Base-by-base conservation (phyloP, 257 asterid species). In the Galeopsis tetrahit region DNA sequence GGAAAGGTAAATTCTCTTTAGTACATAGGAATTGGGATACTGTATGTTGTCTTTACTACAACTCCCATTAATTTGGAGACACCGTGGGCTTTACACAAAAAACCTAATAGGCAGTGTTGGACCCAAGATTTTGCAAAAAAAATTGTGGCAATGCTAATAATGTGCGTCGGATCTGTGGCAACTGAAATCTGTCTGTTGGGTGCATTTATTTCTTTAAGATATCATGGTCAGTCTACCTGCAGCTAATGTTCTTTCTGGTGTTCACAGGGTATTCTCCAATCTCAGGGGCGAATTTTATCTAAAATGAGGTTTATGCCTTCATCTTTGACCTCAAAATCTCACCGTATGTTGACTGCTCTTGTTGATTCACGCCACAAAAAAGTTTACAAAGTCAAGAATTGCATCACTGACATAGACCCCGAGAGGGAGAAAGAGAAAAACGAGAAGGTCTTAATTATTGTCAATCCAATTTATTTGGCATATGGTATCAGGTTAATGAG, bases 231-330 rank as follows among this genome's bases (percentile, higher is more conserved):
- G 52, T 65, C 73, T 52, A 63, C 60, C 62, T 67, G 64, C 35
- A 52, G 75, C 73, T 35, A 57, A 46, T 58, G 51, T 52, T 72
- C 42, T 70, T 38, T 38, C 33, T 64, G 57, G 32, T 60, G 58
- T 77, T 60, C 46, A 61, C 95, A 95, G 99, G 96, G 97, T 15
- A 85, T 95, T 80, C 96, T 95, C 74, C 99, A 95, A 79, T 92
- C 99, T 4, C 99, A 95, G 83, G 99, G 99, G 79, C 83, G 89
- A 75, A 86, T 95, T 77, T 78, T 86, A 46, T 83, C 83, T 21
- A 95, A 95, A 83, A 92, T 95, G 98, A 83, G 93, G 86, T 92
- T 92, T 81, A 95, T 95, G 98, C 99, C 99, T 39, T 95, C 99
- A 5, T 95, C 99, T 32, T 86, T 95, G 71, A 60, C 93, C 65